phyloP scores from a whole-genome alignment of 1,284 basidiomycete species.

The Puccinia horiana region DNA sequence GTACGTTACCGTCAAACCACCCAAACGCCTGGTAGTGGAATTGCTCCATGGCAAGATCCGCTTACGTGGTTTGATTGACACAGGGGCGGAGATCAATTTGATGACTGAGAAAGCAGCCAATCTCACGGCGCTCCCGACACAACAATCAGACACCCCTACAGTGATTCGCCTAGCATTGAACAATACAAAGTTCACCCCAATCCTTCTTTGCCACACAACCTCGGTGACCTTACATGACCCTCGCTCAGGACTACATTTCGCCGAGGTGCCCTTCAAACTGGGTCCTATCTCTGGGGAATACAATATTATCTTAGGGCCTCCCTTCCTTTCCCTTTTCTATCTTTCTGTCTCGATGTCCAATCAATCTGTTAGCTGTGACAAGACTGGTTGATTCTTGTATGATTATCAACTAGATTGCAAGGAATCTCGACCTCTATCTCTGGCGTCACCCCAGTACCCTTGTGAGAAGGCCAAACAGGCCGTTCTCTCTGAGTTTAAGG shows the following conservation, averaged over 20 bases:
- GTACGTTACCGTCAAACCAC: neutral
- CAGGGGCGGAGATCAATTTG: too few relatives aligned
- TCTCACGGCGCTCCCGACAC: neutral
- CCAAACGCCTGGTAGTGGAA: neutral
- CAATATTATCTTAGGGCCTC: conserved; percentile 8
- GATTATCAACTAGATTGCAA: neutral
- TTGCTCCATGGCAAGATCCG: neutral
- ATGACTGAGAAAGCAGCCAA: neutral
- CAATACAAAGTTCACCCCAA: neutral
- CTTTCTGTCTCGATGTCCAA: neutral
- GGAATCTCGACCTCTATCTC: neutral
- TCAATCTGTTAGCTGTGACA: neutral
- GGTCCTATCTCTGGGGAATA: neutral
- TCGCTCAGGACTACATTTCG: neutral
- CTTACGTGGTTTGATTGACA: conserved; percentile 9
- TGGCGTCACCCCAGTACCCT: neutral
- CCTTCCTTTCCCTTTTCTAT: neutral
- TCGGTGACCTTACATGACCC: neutral
- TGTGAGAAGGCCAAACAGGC: neutral
- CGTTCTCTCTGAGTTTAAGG: neutral
- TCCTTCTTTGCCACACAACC: neutral
- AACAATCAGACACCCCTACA: neutral
- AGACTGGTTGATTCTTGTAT: neutral
- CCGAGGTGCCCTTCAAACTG: neutral
- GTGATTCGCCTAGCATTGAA: neutral